These are phyloP conservation scores for Backusella parvicylindrica DNA, from an alignment of 192 early-diverging fungal species.

Conservation along the genomic window DNA sequence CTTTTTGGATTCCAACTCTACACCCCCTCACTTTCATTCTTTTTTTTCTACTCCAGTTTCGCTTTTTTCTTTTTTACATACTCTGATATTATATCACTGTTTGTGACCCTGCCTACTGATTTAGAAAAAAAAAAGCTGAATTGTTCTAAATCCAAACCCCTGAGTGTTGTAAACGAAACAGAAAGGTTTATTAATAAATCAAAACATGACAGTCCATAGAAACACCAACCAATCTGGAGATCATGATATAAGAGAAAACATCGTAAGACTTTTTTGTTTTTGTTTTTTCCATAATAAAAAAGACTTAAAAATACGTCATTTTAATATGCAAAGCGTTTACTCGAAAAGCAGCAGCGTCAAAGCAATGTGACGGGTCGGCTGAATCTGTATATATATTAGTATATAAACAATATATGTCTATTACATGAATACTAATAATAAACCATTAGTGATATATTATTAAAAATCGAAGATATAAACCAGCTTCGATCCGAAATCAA, in stretches of 20 bases:
- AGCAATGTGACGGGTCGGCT: background rate
- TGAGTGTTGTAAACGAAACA: background rate
- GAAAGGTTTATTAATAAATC: too few relatives aligned
- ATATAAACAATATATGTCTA: background rate
- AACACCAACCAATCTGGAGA: background rate
- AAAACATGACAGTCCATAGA: background rate
- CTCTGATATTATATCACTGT: background rate
- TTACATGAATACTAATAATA: background rate
- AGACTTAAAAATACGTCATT: background rate
- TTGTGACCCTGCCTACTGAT: background rate
- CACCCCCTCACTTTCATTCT: background rate
- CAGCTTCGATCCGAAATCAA: conserved; percentile 1
- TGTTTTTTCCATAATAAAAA: background rate
- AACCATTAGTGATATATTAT: background rate
- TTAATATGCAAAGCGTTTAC: background rate
- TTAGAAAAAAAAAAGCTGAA: conserved; percentile 4
- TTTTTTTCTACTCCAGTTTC: background rate
- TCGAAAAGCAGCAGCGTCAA: background rate
- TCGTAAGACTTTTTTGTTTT: background rate
- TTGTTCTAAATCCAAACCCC: background rate
- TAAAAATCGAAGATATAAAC: background rate
- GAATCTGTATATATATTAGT: background rate
- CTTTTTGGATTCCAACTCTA: background rate
- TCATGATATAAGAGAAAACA: background rate
- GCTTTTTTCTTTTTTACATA: background rate